Evolutionary conservation across 1,284 basidiomycete genomes (phyloP), one percentile per base, ranked within the genome.

Genomic region (Coniferiporia weirii): DNA sequence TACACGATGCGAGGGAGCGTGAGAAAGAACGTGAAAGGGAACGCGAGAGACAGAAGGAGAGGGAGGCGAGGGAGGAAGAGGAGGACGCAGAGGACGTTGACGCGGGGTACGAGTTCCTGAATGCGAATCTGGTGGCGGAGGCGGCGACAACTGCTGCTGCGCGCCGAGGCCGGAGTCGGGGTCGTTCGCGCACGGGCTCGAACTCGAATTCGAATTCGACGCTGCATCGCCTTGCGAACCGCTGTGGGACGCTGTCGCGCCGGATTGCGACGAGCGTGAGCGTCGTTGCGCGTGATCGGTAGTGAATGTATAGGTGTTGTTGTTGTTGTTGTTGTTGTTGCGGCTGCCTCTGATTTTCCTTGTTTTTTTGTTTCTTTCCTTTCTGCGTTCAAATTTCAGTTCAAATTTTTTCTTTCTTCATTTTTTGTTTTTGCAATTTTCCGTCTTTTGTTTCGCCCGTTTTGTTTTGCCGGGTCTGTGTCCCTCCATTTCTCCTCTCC

Each of bases 171-270:
- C 2, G 27, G 27, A 27, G 27, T 27, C 27, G 27, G 27, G 27
- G 27, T 27, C 27, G 27, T 2, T 27, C 27, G 27, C 27, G 27
- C 27, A 27, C 27, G 27, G 27, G 27, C 27, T 27, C 27, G 27
- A 27, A 27, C 5, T 27, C 27, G 27, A 27, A 27, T 5, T 27
- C 27, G 27, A 27, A 27, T 5, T 34, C 46, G 19, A 19, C 47
- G 19, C 19, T 56, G n/a, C 46, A 44, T 7, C 32, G 55, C 7
- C 15, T 56, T 15, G 55, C 55, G 10, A 38, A 35, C 19, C 45
- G 55, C 15, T 56, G 55, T 19, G 46, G 55, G 45, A 56, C 55
- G 34, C 19, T 56, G n/a, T 49, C 55, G 55, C 27, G 55, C 2
- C 32, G 55, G 9, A 48, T 56, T 40, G 55, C 35, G 46, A 12